These are phyloP conservation scores for Fusarium nygamai DNA, from an alignment of 2,329 filamentous ascomycete genomes.

Conservation along the genomic window DNA sequence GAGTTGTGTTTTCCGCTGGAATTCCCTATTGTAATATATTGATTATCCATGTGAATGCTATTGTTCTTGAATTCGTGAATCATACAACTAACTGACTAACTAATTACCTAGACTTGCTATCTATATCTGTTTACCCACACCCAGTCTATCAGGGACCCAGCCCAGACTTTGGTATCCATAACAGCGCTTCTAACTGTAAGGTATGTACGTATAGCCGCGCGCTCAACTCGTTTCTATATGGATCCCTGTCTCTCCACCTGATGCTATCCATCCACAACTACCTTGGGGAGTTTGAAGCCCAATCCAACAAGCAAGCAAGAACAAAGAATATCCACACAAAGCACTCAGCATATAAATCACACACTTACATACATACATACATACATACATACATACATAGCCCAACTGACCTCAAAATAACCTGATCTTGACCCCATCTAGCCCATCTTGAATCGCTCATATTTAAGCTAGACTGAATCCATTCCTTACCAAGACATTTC, in stretches of 20 bases:
- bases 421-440: background rate
- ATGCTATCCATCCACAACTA: background rate
- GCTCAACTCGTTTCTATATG: background rate
- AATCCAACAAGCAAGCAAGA: background rate
- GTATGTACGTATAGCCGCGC: slow-evolving; percentile 2
- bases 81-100: background rate
- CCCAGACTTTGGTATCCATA: background rate
- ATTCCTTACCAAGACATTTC: slow-evolving; percentile 30
- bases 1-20: background rate
- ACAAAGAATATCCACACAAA: slow-evolving; percentile 19
- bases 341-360: background rate
- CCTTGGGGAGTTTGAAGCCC: background rate
- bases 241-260: background rate
- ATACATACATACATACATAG: background rate
- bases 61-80: background rate
- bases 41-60: background rate
- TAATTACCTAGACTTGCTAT: background rate
- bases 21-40: background rate
- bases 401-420: background rate
- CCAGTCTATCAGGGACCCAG: background rate
- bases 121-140: background rate
- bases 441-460: background rate
- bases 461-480: slow-evolving; percentile 6
- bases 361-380: background rate
- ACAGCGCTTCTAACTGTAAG: slow-evolving; percentile 10